Base-by-base conservation (phyloP, 768 basidiomycete species). In the Amanita subjunquillea region DNA sequence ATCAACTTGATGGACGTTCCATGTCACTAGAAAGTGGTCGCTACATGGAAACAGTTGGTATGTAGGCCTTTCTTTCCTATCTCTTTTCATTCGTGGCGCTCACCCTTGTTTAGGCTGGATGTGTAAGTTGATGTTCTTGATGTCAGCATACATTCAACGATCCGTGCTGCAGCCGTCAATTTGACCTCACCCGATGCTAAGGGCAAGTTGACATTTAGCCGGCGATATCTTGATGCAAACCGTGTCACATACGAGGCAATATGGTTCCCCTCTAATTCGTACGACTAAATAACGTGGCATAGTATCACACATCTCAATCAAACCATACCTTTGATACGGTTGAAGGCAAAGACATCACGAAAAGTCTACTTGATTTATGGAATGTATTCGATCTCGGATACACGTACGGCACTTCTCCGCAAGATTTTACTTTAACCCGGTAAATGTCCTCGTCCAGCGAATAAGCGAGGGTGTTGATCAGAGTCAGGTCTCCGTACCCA, bases 31-130 rank as follows among this genome's bases (percentile, higher is more conserved):
- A 91, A 60, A 85, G 88, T 57, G 87, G 93, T 15, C 73, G 90
- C 22, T 95, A 94, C 63, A 87, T 95, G 85, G 93, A 96, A 68
- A 96, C 92, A 8, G 71, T 94, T 50, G 91, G 89, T 85, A 32
- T 9, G 32, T 12, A 46, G 10, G 77, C 60, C 48, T 10, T 13
- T 17, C 38, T 27, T 15, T 12, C 25, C 3, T 17, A 17, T 17
- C 22, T 17, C 30, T 27, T 3, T 20, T 2, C 17, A 38, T 53
- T 39, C 12, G 22, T 54, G 42, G 56, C 3, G 42, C 39, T 40
- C 13, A 36, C 23, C 25, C 29, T 64, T 67, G 39, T 44, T 27
- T 25, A 75, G 73, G 83, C 7, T 90, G 82, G 79, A 68, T 87
- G 72, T 83, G 87, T 83, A 59, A 39, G 72, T 65, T 41, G 13